Percentiles rank a stretch among this genome's conserved stretches.
Evolutionary conservation across 73 alveolate species (phyloP).

Genomic region (Paramecium sexaurelia): DNA sequence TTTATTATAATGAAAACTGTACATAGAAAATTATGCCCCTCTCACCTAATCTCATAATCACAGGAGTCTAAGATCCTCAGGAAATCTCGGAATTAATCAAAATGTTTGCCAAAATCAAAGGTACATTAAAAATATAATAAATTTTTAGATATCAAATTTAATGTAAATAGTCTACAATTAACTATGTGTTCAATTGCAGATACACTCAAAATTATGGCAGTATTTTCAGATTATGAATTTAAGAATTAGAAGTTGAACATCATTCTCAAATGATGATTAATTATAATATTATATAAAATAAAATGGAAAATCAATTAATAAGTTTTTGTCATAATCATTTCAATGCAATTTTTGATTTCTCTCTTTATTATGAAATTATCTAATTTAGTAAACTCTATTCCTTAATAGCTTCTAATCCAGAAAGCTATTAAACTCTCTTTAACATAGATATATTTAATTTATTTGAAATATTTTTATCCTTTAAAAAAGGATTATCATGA

Average conservation of each 20-base stretch:
- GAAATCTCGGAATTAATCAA: conserved; percentile 39
- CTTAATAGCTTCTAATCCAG: not conserved
- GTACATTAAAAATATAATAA: not conserved
- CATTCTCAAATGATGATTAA: not conserved
- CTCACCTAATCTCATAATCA: conserved; percentile 17
- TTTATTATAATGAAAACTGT: conserved; percentile 13
- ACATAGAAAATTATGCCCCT: conserved; percentile 3
- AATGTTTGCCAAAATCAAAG: conserved; percentile 33
- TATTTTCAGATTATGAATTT: conserved; percentile 27
- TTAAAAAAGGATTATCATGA: not conserved
- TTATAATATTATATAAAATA: not conserved
- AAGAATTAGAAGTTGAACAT: conserved; percentile 26
- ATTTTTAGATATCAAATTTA: not conserved
- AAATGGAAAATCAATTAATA: not conserved
- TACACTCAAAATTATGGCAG: conserved; percentile 16
- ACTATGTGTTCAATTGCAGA: not conserved
- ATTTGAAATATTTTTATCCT: not conserved
- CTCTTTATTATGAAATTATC: not conserved
- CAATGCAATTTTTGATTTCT: not conserved
- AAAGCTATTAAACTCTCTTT: not conserved
- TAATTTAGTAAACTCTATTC: not conserved
- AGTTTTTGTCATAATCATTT: not conserved
- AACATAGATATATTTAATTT: not conserved
- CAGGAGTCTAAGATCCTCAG: conserved; percentile 15
- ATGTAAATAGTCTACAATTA: not conserved